Base-by-base conservation (phyloP, 768 basidiomycete genomes). In the Rhizopogon rudus region DNA sequence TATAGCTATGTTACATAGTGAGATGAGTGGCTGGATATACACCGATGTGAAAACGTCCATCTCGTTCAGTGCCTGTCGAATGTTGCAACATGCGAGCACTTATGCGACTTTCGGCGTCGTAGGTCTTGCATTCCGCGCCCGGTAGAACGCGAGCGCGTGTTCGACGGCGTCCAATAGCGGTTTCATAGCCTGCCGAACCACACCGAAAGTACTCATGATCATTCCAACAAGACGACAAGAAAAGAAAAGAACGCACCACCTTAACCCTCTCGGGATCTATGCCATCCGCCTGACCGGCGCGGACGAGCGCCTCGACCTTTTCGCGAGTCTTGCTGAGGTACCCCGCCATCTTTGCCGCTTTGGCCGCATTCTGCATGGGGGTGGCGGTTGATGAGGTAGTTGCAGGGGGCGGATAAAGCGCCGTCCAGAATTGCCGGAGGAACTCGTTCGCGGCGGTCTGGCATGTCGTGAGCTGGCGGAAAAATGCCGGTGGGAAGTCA, bases 401-500 rank as follows among this genome's bases (percentile, higher is more conserved):
- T 16, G 78, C 73, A 1, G 79, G 70, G 6, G 88, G 83, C 5
- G 93, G 95, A 59, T 93, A 88, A 49, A 90, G 81, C 2, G 93
- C 82, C 2, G 86, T 80, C 94, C 95, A 98, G 67, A 93, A 98
- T 67, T 98, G 97, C 29, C 96, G 86, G 13, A 99, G 77, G 68
- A 98, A 97, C 67, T 99, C 97, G 64, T 93, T 94, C 10, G 95
- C 88, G 3, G 95, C 88, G 1, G 92, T 92, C 65, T 97, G 93
- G 64, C 91, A 93, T 0, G 89, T 89, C 16, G 82, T 84, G 82
- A 98, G 88, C 72, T 93, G 86, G 53, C 83, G 78, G 62, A 91
- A 84, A 40, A 96, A 74, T 2, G 77, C 78, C 49, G 88, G 83
- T 1, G 93, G 91, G 35, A 99, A 84, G 40, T 90, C 86, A 57